These are phyloP conservation scores for Exophiala aquamarina DNA, from an alignment of 2,329 filamentous ascomycete genomes.

Conservation along the genomic window DNA sequence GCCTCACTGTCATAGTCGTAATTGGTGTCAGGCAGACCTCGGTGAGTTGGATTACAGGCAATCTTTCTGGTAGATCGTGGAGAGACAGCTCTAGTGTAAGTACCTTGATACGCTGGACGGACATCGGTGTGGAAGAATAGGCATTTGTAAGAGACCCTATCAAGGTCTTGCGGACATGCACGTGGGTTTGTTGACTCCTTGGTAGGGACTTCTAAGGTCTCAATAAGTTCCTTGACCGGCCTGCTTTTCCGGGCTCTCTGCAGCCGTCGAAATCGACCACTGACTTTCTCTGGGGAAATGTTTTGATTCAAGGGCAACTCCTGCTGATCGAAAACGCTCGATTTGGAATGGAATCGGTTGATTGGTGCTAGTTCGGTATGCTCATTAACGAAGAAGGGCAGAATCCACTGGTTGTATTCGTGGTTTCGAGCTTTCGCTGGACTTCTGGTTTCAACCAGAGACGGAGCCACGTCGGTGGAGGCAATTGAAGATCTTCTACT, in stretches of 20 bases:
- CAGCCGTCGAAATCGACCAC: constrained; percentile 10
- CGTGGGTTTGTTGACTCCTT: constrained; percentile 39
- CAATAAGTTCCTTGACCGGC: constrained; percentile 61
- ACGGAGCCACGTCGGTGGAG: constrained; percentile 21
- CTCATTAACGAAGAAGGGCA: constrained; percentile 76
- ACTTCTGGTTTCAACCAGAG: constrained; percentile 31
- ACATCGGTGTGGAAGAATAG: constrained; percentile 63
- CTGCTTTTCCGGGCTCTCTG: constrained; percentile 31
- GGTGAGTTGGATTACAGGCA: constrained; percentile 55
- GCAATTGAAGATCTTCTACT: constrained; percentile 29
- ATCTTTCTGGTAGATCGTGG: constrained; percentile 44
- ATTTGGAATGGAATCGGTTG: constrained; percentile 23
- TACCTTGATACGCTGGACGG: constrained; percentile 63
- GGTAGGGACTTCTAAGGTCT: constrained; percentile 50
- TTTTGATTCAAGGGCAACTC: constrained; percentile 11
- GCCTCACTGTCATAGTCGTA: constrained; percentile 68
- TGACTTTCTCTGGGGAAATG: constrained; percentile 8
- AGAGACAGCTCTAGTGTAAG: constrained; percentile 53
- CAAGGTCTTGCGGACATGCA: constrained; percentile 5
- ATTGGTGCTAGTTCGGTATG: constrained; percentile 69
- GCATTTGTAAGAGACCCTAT: constrained; percentile 53
- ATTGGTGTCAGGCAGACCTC: constrained; percentile 53
- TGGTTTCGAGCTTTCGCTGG: constrained; percentile 32
- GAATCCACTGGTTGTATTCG: constrained; percentile 70
- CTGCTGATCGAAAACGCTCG: background rate